Evolutionary conservation across 1,284 basidiomycete genomes (phyloP), one percentile per base, ranked within the genome.

Genomic region (Trichosporon sp.): DNA sequence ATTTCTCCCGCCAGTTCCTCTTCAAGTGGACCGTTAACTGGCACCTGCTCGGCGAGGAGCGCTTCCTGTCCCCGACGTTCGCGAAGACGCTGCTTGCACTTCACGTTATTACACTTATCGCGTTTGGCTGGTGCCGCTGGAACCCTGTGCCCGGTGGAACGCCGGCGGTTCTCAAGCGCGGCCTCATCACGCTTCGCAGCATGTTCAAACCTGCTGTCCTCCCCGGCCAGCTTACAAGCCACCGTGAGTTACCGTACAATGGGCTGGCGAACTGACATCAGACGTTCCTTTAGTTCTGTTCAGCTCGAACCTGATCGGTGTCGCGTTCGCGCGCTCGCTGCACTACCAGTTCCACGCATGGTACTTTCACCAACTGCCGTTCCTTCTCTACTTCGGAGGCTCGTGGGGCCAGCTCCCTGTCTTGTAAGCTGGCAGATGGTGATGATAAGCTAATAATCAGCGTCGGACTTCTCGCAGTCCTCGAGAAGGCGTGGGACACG

Each of bases 21-120:
- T 97, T 92, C 84, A 89, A 92, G 79, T 99, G 96, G 96, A 98
- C 96, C 0, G 95, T 98, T 72, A 99, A 99, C 79, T 99, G 97
- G 95, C 87, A 93, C 38, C 92, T 98, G 77, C 74, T 99, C 1
- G 83, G 87, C 25, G 92, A 95, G 78, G 84, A 87, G 13, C 85
- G 83, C 0, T 99, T 99, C 83, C 81, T 93, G 58, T 90, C 88
- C 70, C 79, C 82, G 2, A 75, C 74, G 23, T 92, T 91, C 83
- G 89, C 93, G 0, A 84, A 80, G 42, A 80, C 83, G 0, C 85
- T 99, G 21, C 84, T 98, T 6, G 72, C 86, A 4, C 87, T 86
- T 9, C 96, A 99, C 77, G 79, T 88, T 0, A 21, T 81, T 0
- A 81, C 86, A 1, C 84, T 98, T 15, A 75, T 87, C 7, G 78